Percentiles rank a stretch among this genome's conserved stretches.
phyloP scores from a whole-genome alignment of 1,284 basidiomycete species.

The Rhodofomes roseus region DNA sequence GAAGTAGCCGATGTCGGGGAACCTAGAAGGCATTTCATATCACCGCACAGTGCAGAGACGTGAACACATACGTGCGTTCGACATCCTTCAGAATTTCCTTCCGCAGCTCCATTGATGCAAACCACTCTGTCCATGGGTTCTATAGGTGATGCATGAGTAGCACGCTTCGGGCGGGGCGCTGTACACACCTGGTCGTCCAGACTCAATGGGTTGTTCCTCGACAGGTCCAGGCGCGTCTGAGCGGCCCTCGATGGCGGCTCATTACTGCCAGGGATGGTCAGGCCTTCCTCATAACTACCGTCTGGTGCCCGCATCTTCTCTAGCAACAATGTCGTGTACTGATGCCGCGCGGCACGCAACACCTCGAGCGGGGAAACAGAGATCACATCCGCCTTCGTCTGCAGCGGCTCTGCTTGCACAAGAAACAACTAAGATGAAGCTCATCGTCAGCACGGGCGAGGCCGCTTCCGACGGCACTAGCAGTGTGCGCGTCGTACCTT shows the following conservation, averaged over 20 bases:
- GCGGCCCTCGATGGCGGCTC: slow-evolving; percentile 34
- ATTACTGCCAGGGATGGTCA: slow-evolving; percentile 48
- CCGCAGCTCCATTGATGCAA: slow-evolving; percentile 79
- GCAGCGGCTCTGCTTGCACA: slow-evolving; percentile 52
- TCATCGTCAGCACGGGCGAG: slow-evolving; percentile 7
- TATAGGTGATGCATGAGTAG: slow-evolving; percentile 25
- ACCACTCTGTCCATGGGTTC: slow-evolving; percentile 95
- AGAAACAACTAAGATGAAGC: slow-evolving; percentile 52
- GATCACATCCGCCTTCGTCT: slow-evolving; percentile 40
- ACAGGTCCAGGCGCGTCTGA: slow-evolving; percentile 43
- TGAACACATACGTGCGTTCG: slow-evolving; percentile 71
- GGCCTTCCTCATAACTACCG: slow-evolving; percentile 69
- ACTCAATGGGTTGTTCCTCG: slow-evolving; percentile 83
- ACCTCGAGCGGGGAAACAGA: slow-evolving; percentile 41
- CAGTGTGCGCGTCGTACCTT: slow-evolving; percentile 47
- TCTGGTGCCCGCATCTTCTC: slow-evolving; percentile 76
- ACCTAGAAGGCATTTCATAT: slow-evolving; percentile 40
- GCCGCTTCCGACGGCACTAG: neutral
- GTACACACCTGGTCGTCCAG: slow-evolving; percentile 69
- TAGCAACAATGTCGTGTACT: slow-evolving; percentile 48
- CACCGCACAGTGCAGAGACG: neutral
- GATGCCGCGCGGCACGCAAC: slow-evolving; percentile 44
- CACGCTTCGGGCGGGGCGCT: neutral
- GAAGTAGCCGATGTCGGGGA: slow-evolving; percentile 90
- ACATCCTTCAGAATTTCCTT: slow-evolving; percentile 90